Evolutionary conservation across 2,329 filamentous ascomycete genomes (phyloP).

Genomic region (Passalora sequoiae): DNA sequence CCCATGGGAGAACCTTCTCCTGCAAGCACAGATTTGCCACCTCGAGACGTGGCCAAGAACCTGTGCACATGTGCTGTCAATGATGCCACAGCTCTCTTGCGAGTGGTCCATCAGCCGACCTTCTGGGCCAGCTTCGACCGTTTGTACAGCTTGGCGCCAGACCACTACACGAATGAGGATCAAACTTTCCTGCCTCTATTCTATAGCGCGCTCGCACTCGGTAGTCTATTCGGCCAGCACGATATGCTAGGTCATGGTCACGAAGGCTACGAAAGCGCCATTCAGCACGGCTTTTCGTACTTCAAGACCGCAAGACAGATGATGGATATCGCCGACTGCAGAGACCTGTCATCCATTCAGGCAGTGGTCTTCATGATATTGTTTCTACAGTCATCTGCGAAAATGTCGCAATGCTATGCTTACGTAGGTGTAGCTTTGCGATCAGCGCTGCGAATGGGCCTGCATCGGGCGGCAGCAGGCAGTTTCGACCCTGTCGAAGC

Average conservation of each 20-base stretch:
- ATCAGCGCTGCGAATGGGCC: slow-evolving; percentile 48
- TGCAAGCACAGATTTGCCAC: slow-evolving; percentile 62
- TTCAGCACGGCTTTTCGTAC: slow-evolving; percentile 48
- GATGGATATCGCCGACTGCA: slow-evolving; percentile 50
- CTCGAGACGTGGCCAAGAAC: slow-evolving; percentile 52
- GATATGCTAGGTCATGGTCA: slow-evolving; percentile 34
- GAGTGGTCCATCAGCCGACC: slow-evolving; percentile 73
- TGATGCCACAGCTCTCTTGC: slow-evolving; percentile 58
- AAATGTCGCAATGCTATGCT: slow-evolving; percentile 49
- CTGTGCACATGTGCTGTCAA: slow-evolving; percentile 58
- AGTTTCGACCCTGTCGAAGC: slow-evolving; percentile 46
- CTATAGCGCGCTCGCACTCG: slow-evolving; percentile 46
- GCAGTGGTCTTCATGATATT: slow-evolving; percentile 51
- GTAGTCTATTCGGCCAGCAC: slow-evolving; percentile 43
- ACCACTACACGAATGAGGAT: slow-evolving; percentile 43
- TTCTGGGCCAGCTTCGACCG: slow-evolving; percentile 74
- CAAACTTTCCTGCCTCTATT: slow-evolving; percentile 46
- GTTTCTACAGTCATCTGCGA: slow-evolving; percentile 50
- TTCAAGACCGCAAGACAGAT: slow-evolving; percentile 46
- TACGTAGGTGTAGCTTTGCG: slow-evolving; percentile 49
- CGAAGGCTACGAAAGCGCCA: slow-evolving; percentile 42
- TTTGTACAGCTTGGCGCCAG: slow-evolving; percentile 63
- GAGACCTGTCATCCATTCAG: slow-evolving; percentile 47
- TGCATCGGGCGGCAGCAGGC: slow-evolving; percentile 46
- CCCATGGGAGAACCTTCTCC: slow-evolving; percentile 53